phyloP scores from a whole-genome alignment of 768 basidiomycete genomes.

The Chalciporus piperatus region DNA sequence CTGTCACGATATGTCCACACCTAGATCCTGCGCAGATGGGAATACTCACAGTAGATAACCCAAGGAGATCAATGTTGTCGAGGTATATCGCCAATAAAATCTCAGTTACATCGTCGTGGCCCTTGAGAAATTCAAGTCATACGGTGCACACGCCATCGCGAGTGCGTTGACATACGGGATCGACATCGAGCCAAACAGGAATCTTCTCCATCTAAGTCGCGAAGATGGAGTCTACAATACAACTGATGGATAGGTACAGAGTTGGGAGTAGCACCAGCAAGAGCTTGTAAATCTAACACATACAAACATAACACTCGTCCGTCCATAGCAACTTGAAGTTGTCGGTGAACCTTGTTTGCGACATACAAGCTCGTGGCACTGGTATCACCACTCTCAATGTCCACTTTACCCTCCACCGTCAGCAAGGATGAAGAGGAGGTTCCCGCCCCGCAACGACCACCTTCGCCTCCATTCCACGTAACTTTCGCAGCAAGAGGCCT shows the following conservation, averaged over 20 bases:
- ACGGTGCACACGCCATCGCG: background rate
- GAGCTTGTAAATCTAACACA: slow-evolving; percentile 22
- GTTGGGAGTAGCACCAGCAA: too few species aligned
- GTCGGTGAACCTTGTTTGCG: too few species aligned
- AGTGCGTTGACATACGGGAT: slow-evolving; percentile 48
- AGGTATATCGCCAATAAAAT: slow-evolving; percentile 73
- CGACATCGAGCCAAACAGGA: slow-evolving; percentile 60
- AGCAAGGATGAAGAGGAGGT: slow-evolving; percentile 58
- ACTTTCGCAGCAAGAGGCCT: slow-evolving; percentile 68
- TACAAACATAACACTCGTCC: slow-evolving; percentile 17
- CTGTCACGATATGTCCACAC: slow-evolving; percentile 34
- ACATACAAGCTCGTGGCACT: background rate
- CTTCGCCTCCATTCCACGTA: slow-evolving; percentile 70
- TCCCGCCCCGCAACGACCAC: slow-evolving; percentile 55
- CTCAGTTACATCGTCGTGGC: slow-evolving; percentile 88
- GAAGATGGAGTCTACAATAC: background rate
- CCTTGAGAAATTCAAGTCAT: slow-evolving; percentile 40
- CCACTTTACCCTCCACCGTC: slow-evolving; percentile 17
- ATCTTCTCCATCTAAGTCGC: slow-evolving; percentile 8
- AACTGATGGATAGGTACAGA: background rate
- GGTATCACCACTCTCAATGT: slow-evolving; percentile 18
- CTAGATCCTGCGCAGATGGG: background rate
- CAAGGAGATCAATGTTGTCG: slow-evolving; percentile 64
- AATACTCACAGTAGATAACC: slow-evolving; percentile 74
- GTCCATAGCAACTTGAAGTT: background rate